phyloP scores from a whole-genome alignment of 345 rosid genomes.

The Bruguiera gymnorhiza region DNA sequence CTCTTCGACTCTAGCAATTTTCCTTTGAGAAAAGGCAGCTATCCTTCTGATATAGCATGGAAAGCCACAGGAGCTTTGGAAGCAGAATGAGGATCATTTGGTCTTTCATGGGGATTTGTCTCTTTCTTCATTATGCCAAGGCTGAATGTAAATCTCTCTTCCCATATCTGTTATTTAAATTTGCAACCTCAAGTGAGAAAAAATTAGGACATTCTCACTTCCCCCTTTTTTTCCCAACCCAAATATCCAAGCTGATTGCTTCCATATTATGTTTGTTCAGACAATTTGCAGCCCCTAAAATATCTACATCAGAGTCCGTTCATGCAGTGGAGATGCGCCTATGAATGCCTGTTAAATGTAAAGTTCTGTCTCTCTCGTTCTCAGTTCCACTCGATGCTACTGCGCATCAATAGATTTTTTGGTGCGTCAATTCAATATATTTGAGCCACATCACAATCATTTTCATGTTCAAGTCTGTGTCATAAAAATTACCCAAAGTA shows the following conservation, averaged over 20 bases:
- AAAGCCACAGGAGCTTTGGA: not conserved
- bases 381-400: no score
- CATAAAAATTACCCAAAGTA: no score
- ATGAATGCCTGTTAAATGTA: slow-evolving; percentile 31
- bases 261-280: not conserved
- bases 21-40: no score
- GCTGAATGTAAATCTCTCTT: not conserved
- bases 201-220: not conserved
- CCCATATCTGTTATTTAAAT: not conserved
- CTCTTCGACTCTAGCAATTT: no score
- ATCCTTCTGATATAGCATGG: not conserved
- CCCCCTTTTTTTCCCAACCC: no score
- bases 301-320: slow-evolving; percentile 26
- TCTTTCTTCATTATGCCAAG: not conserved
- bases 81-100: not conserved
- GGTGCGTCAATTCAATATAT: no score
- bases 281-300: slow-evolving; percentile 17
- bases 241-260: no score
- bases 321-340: slow-evolving; percentile 29
- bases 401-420: no score
- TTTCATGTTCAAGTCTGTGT: no score
- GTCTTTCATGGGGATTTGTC: not conserved
- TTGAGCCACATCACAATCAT: no score
- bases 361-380: not conserved
- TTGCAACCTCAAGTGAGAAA: not conserved